Conservation (phyloP, 345 rosid genomes). For the Boechera retrofracta region DNA sequence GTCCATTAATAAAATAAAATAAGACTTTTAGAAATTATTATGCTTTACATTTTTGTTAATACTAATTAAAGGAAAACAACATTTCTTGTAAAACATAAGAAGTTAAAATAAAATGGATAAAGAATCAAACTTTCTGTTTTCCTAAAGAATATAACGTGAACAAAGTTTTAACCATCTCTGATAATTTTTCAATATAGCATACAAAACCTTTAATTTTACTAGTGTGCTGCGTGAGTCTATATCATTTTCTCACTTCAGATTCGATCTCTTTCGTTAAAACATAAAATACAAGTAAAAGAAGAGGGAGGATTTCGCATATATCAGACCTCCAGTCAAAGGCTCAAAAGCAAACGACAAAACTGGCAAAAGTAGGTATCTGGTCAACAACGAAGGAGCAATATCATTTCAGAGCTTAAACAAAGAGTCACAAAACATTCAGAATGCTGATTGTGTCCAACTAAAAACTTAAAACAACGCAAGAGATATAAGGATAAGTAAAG, state of each 20-base stretch:
- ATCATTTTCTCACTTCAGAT: background rate
- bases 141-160: background rate
- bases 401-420: constrained; percentile 17
- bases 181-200: background rate
- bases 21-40: too few species aligned
- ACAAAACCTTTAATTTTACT: background rate
- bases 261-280: too few species aligned
- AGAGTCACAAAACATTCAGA: constrained; percentile 24
- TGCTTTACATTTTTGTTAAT: too few species aligned
- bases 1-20: too few species aligned
- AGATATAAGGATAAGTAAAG: constrained; percentile 14
- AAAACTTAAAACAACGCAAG: constrained; percentile 18
- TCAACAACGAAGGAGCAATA: background rate
- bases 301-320: background rate
- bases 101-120: too few species aligned
- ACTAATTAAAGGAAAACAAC: too few species aligned
- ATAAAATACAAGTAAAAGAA: background rate
- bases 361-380: background rate
- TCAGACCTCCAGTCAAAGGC: background rate
- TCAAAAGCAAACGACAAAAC: background rate
- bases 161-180: background rate
- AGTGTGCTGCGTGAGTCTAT: background rate
- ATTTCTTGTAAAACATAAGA: too few species aligned
- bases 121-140: background rate
- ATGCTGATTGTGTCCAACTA: constrained; percentile 27